Evolutionary conservation across 2,329 filamentous ascomycete genomes (phyloP), one percentile per base, ranked within the genome.

Genomic region (Ploettnerulaceae sp.): DNA sequence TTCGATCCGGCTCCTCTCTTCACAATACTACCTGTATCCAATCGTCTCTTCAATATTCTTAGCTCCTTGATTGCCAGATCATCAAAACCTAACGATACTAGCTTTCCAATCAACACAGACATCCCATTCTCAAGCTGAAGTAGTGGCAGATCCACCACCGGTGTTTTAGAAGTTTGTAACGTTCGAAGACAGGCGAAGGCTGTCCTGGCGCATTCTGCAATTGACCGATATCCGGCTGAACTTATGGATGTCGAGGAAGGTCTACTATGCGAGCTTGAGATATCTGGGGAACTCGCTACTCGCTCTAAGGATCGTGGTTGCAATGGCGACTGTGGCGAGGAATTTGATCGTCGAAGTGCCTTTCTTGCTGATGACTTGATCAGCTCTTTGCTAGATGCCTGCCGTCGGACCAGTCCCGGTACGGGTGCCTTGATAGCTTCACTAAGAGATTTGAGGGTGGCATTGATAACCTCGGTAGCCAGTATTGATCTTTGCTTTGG

Each of bases 61-160:
- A 90, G 62, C 58, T 90, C 86, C 58, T 81, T 86, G 32, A 80
- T 65, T 0, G 86, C 85, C 47, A 83, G 70, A n/a, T 81, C 77
- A 35, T 84, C 76, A 41, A 89, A 64, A 1, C 79, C 77, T 37
- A 88, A 69, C 0, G 71, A 69, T 11, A 89, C 67, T 1, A 90
- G 69, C 60, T 82, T 87, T 29, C 77, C 76, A 29, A 84, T 66
- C 43, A 90, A 72, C 0, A 82, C 79, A 12, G 84, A 77, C 73
- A 87, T 85, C 44, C 85, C 86, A 49, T 73, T 81, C 61, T 90
- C 86, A 3, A 90, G 65, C 60, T 90, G 84, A 29, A 86, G 67
- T 34, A 77, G 73, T 1, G 79, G 74, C n/a, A 82, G 68, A 7
- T 74, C 67, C 7, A 79, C 67, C 7, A 74, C 71, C 5, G 75